A percentile compares a stretch with the other conserved stretches of the same genome.
These are phyloP conservation scores for Hericium rajendrae DNA, from an alignment of 768 basidiomycete genomes.

Conservation along the genomic window DNA sequence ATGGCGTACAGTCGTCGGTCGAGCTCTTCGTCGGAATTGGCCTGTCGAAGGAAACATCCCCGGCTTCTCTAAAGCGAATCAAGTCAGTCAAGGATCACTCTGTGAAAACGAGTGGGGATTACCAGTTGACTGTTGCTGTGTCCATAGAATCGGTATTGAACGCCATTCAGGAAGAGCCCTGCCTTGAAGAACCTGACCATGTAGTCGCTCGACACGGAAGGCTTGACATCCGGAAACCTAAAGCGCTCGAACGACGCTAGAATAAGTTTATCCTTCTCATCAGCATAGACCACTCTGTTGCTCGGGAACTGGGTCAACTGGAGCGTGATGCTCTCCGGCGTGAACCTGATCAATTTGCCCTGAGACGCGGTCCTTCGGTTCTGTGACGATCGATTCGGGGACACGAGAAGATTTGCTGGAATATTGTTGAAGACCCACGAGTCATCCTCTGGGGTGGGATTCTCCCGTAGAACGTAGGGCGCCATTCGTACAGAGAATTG, in stretches of 20 bases:
- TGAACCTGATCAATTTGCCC: slow-evolving; percentile 36
- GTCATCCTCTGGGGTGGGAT: slow-evolving; percentile 25
- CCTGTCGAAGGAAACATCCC: slow-evolving; percentile 54
- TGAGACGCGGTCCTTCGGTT: slow-evolving; percentile 1
- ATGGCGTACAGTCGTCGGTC: slow-evolving; percentile 46
- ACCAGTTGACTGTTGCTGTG: slow-evolving; percentile 67
- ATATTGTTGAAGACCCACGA: slow-evolving; percentile 41
- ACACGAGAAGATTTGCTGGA: slow-evolving; percentile 16
- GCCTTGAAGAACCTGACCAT: slow-evolving; percentile 42
- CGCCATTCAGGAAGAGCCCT: slow-evolving; percentile 46
- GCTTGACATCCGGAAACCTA: slow-evolving; percentile 43
- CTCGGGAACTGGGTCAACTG: slow-evolving; percentile 39
- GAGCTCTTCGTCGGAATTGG: slow-evolving; percentile 43
- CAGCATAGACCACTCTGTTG: slow-evolving; percentile 49
- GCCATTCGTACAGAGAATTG: background rate
- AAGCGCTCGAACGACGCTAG: slow-evolving; percentile 43
- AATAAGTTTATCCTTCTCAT: slow-evolving; percentile 49
- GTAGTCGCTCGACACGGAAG: slow-evolving; percentile 43
- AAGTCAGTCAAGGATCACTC: background rate
- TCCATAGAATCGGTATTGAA: slow-evolving; percentile 60
- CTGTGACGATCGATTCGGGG: background rate
- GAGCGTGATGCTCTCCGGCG: slow-evolving; percentile 38
- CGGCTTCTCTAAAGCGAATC: slow-evolving; percentile 37
- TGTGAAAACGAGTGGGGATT: background rate
- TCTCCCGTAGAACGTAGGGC: background rate